Evolutionary conservation across 192 early-diverging fungal species (phyloP).

Genomic region (Podochytrium sp.): DNA sequence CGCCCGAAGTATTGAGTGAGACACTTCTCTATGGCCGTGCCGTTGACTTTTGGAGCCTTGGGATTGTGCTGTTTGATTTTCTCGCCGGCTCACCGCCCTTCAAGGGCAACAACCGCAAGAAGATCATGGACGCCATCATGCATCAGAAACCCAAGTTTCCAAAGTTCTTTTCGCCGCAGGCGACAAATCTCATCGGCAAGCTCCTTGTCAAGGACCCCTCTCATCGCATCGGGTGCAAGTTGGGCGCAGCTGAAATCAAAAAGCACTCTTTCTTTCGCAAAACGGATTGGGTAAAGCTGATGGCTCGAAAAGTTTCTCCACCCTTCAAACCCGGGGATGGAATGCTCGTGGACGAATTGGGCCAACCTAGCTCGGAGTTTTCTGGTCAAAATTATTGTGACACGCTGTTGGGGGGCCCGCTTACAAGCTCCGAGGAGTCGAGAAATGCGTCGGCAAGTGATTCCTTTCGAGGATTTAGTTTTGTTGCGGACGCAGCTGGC

Average conservation of each 20-base stretch:
- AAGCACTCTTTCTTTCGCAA: slow-evolving; percentile 68
- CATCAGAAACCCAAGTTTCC: slow-evolving; percentile 82
- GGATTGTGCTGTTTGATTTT: slow-evolving; percentile 91
- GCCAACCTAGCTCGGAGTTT: slow-evolving; percentile 67
- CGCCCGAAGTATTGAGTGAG: slow-evolving; percentile 58
- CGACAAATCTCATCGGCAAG: slow-evolving; percentile 74
- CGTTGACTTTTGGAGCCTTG: slow-evolving; percentile 93
- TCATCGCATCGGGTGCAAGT: slow-evolving; percentile 55
- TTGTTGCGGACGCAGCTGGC: no score
- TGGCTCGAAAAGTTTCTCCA: slow-evolving; percentile 26
- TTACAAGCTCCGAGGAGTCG: slow-evolving; percentile 18
- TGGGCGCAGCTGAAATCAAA: slow-evolving; percentile 57
- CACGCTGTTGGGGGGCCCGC: slow-evolving; percentile 54
- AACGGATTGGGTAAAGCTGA: slow-evolving; percentile 60
- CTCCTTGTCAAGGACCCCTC: slow-evolving; percentile 64
- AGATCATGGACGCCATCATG: slow-evolving; percentile 82
- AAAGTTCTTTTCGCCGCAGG: slow-evolving; percentile 75
- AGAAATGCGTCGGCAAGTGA: neutral
- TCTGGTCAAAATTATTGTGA: slow-evolving; percentile 77
- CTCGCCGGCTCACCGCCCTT: slow-evolving; percentile 78
- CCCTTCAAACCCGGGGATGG: slow-evolving; percentile 53
- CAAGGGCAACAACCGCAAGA: slow-evolving; percentile 75
- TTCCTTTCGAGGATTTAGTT: no score
- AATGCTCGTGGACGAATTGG: slow-evolving; percentile 31
- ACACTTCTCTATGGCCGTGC: slow-evolving; percentile 42